These are phyloP conservation scores for Saccharum spontaneum DNA, from an alignment of 176 grass and related monocot species.

Conservation along the genomic window DNA sequence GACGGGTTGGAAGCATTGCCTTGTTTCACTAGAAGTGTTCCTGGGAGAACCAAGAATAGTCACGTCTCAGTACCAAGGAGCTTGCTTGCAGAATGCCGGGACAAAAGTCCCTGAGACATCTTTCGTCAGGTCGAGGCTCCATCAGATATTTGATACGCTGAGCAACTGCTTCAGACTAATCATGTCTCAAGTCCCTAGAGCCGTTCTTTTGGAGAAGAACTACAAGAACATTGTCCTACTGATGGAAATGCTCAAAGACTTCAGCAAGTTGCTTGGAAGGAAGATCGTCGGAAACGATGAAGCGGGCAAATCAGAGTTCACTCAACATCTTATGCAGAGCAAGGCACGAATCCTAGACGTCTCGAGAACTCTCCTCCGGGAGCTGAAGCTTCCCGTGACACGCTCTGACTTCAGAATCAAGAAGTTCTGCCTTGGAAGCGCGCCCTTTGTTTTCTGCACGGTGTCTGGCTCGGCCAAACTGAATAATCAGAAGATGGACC, in stretches of 20 bases:
- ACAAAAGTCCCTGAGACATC: conserved; percentile 1
- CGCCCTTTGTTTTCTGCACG: conserved; percentile 57
- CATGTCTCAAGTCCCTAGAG: conserved; percentile 31
- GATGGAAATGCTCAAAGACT: conserved; percentile 25
- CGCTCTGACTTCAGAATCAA: background rate
- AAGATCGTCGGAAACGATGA: background rate
- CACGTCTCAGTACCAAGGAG: background rate
- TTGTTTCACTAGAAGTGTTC: conserved; percentile 33
- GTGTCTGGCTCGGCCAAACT: conserved; percentile 58
- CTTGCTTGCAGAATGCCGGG: background rate
- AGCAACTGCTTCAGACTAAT: conserved; percentile 40
- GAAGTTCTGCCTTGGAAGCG: conserved; percentile 40
- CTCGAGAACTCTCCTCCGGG: background rate
- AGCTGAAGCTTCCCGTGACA: conserved; percentile 40
- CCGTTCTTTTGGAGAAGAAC: conserved; percentile 29
- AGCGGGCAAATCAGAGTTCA: background rate
- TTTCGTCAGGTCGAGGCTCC: conserved; percentile 42
- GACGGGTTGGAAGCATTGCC: conserved; percentile 46
- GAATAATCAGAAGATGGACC: conserved; percentile 20
- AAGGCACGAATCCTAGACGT: conserved; percentile 13
- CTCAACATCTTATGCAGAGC: background rate
- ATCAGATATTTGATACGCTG: conserved; percentile 9
- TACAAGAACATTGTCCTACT: conserved; percentile 37
- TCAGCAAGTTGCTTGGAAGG: conserved; percentile 25
- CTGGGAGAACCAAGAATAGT: background rate